phyloP scores from a whole-genome alignment of 225 moss, liverwort and hornwort species.

The Polytrichum formosum region DNA sequence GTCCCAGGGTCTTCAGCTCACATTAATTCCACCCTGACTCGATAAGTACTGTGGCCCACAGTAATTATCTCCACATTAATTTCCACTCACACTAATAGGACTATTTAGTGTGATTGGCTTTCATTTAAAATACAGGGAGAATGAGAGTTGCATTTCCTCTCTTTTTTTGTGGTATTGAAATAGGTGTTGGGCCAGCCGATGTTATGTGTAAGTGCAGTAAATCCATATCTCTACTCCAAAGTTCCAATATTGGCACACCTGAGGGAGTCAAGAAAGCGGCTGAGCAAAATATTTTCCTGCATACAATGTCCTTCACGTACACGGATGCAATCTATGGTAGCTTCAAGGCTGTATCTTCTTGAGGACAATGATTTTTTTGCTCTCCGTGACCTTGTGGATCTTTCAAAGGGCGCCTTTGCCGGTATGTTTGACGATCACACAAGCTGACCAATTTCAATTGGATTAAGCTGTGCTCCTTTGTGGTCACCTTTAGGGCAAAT shows the following conservation, averaged over 20 bases:
- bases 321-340: conserved; percentile 74
- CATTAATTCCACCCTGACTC: too few species aligned
- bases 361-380: conserved; percentile 97
- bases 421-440: conserved; percentile 36
- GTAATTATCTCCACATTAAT: too few species aligned
- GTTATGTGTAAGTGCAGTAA: conserved; percentile 98
- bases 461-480: too few species aligned
- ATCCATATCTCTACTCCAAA: conserved; percentile 89
- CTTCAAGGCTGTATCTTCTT: conserved; percentile 78
- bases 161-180: too few species aligned
- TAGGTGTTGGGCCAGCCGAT: conserved; percentile 66
- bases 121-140: too few species aligned
- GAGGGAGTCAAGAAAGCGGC: conserved; percentile 68
- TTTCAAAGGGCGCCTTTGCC: conserved; percentile 94
- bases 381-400: conserved; percentile 87
- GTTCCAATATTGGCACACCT: conserved; percentile 91
- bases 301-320: conserved; percentile 78
- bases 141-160: too few species aligned
- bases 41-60: too few species aligned
- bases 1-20: too few species aligned
- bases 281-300: conserved; percentile 76
- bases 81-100: too few species aligned
- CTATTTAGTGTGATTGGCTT: too few species aligned
- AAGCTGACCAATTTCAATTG: too few species aligned
- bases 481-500: too few species aligned